A percentile compares a stretch with the other conserved stretches of the same genome.
Evolutionary conservation across 164 flowering plant genomes (phyloP).

Genomic region (Nymphaea thermarum): DNA sequence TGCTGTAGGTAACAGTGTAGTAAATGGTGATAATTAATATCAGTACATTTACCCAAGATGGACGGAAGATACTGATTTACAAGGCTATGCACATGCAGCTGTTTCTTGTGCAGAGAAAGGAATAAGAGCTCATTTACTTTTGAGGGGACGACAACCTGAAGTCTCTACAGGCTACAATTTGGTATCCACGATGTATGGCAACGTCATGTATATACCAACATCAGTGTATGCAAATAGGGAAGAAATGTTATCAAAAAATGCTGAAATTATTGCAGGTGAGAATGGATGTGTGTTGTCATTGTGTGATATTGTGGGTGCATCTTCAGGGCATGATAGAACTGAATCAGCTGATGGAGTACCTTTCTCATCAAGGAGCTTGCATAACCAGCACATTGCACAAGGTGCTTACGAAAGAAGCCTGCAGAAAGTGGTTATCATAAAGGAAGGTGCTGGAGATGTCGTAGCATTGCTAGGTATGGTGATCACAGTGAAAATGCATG

Average conservation of each 20-base stretch:
- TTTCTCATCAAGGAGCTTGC: background rate
- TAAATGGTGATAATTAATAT: background rate
- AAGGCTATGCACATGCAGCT: constrained; percentile 30
- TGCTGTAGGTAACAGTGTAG: constrained; percentile 64
- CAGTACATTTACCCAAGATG: background rate
- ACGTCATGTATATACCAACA: constrained; percentile 63
- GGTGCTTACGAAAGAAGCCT: constrained; percentile 7
- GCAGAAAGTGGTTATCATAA: constrained; percentile 48
- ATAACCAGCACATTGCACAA: background rate
- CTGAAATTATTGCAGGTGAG: constrained; percentile 48
- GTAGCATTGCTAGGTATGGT: constrained; percentile 53
- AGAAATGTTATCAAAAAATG: constrained; percentile 59
- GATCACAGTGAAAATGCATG: background rate
- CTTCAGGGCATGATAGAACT: background rate
- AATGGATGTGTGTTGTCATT: constrained; percentile 38
- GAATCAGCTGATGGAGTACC: background rate
- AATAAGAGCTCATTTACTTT: constrained; percentile 67
- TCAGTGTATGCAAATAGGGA: constrained; percentile 67
- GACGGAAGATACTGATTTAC: background rate
- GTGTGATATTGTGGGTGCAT: constrained; percentile 29
- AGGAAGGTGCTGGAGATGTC: constrained; percentile 91
- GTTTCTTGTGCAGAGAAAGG: constrained; percentile 94
- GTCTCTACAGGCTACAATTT: constrained; percentile 75
- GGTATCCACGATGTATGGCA: constrained; percentile 65
- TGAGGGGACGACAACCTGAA: constrained; percentile 90